Evolutionary conservation across 495 filamentous ascomycete genomes (phyloP), one percentile per base, ranked within the genome.

Genomic region (Apodospora peruviana): DNA sequence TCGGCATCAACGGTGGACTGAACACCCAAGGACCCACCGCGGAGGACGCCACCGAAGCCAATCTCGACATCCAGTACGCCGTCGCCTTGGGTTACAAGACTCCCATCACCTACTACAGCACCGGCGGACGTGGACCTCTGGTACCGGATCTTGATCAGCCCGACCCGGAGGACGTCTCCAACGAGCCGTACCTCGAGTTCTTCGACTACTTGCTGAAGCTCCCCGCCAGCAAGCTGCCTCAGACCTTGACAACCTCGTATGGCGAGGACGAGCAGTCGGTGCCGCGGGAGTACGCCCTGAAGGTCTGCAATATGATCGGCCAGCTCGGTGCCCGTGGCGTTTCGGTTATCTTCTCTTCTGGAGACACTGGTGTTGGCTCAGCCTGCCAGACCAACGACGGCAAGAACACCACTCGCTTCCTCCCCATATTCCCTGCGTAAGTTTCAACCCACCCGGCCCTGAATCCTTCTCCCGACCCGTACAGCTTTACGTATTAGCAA

Each of bases 111-210:
- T 82, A 85, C 47, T 88, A 78, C 68, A 84, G 72, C 61, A 86
- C 83, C 16, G 84, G 80, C 20, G 85, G 84, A 14, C 27, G 27
- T 32, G 27, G 27, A 32, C 27, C 27, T 19, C 16, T 43, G 40
- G 40, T 43, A 21, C 40, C 40, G 8, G 40, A 43, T 23, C 20
- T 29, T 75, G 40, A 43, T 50, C 64, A 81, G 49, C 79, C 80
- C 0, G 70, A 72, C 40, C 43, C 63, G 29, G 59, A 68, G 47
- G 52, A 74, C 55, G 74, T 83, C 60, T 62, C 66, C 41, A 90
- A 90, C 62, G 86, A 91, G 73, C 87, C 87, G 0, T 93, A 87
- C 60, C 70, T 90, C 4, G 77, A 82, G 2, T 88, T 83, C 53
- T 75, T 84, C 43, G 71, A 81, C 14, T 78, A 78, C 49, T 56